Percentiles rank a stretch among this genome's conserved stretches.
phyloP scores from a whole-genome alignment of 768 basidiomycete species.

The Imleria badia region DNA sequence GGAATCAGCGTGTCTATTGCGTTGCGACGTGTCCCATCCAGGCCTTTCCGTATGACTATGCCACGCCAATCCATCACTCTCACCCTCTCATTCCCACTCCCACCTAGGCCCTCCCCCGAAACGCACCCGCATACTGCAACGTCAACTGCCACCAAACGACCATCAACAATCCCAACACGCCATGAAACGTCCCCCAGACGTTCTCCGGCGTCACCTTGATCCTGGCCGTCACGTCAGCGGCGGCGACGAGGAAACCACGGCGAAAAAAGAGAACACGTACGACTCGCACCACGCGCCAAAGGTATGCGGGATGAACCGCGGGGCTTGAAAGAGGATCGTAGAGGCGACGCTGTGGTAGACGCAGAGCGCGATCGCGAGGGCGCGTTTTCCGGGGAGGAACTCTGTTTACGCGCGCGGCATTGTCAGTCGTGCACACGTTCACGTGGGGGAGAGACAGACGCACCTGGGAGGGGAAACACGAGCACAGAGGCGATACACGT shows the following conservation, averaged over 20 bases:
- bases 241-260: too few species aligned
- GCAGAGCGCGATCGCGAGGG: constrained; percentile 72
- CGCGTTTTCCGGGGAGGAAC: constrained; percentile 83
- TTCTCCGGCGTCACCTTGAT: constrained; percentile 65
- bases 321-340: constrained; percentile 71
- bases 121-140: constrained; percentile 47
- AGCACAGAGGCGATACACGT: constrained; percentile 63
- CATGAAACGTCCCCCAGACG: constrained; percentile 73
- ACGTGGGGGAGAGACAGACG: constrained; percentile 30
- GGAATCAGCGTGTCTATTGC: too few species aligned
- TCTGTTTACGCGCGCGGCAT: constrained; percentile 39
- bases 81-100: too few species aligned
- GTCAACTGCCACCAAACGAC: constrained; percentile 84
- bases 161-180: constrained; percentile 68
- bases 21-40: too few species aligned
- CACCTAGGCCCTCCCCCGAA: constrained; percentile 22
- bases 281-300: constrained; percentile 61
- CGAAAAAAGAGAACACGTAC: constrained; percentile 40
- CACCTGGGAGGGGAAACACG: constrained; percentile 72
- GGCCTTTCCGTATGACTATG: too few species aligned
- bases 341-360: constrained; percentile 74
- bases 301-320: constrained; percentile 74
- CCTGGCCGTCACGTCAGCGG: not conserved
- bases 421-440: not conserved
- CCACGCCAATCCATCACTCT: too few species aligned